Evolutionary conservation across 2,329 filamentous ascomycete genomes (phyloP), one percentile per base, ranked within the genome.

Genomic region (Fusarium neocosmosporiellum): DNA sequence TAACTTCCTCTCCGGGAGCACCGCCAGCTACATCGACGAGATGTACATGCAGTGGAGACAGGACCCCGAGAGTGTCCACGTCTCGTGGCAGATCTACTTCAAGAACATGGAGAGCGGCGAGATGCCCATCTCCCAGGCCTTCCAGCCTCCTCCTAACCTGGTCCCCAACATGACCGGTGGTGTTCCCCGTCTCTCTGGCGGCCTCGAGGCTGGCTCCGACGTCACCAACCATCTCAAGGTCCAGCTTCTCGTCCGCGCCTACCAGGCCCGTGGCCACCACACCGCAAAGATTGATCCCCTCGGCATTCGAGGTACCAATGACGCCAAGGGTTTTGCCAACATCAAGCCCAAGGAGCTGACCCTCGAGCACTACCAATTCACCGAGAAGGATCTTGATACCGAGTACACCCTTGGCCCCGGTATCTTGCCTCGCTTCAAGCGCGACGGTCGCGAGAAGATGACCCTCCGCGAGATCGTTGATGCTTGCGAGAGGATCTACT

Each of bases 1-100:
- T 85, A 97, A 92, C 86, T 99, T 99, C 88, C 90, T 99, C 70
- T 94, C 95, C 73, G 96, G 96, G 76, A 98, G 94, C 87, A 96
- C 96, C 69, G 96, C 96, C 84, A 98, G 97, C 87, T 99, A 99
- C 86, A 94, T 99, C 82, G 96, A 99, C 84, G 96, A 98, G 88
- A 99, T 99, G 96, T 99, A 99, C 85, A 88, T 98, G 87, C 92
- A 95, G 82, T 99, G 96, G 96, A 98, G 96, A 86, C 88, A 93
- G 74, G 95, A 99, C 79, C 95, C 96, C 60, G 89, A 91, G 79
- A 98, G 94, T 81, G 96, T 99, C 67, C 96, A 99, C 85, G 89
- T 98, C 79, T 99, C 96, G 83, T 99, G 96, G 96, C 96, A 98
- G 86, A 92, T 97, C 81, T 99, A 99, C 89, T 99, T 99, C 90